Percentiles rank a stretch among this genome's conserved stretches.
Conservation (phyloP, 306 rosid genomes). For the Arachis stenosperma region DNA sequence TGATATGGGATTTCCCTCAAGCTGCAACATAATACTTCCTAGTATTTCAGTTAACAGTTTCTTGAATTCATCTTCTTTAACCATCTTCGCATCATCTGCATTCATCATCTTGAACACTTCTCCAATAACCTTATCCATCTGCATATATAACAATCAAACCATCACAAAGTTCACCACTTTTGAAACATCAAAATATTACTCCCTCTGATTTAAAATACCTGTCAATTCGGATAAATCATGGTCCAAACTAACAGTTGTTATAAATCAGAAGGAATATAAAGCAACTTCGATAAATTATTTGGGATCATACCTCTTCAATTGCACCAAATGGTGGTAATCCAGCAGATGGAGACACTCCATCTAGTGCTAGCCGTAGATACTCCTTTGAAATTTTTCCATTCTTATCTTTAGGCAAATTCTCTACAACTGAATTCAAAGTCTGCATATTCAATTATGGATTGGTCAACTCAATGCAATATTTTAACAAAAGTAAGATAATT, state of each 20-base stretch:
- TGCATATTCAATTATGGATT: conserved; percentile 43
- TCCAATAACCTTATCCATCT: conserved; percentile 75
- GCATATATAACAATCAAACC: conserved; percentile 29
- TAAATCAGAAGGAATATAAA: background rate
- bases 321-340: conserved; percentile 91
- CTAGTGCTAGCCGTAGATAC: conserved; percentile 62
- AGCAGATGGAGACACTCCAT: conserved; percentile 71
- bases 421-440: conserved; percentile 67
- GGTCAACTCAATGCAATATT: conserved; percentile 3
- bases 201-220: too few species aligned
- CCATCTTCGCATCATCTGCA: conserved; percentile 61
- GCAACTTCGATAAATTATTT: conserved; percentile 3
- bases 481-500: conserved; percentile 7
- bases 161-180: background rate
- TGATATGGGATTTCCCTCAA: conserved; percentile 73
- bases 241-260: too few species aligned
- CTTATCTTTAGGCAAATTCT: conserved; percentile 67
- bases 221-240: too few species aligned
- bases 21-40: conserved; percentile 72
- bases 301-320: conserved; percentile 66
- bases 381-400: conserved; percentile 77
- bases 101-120: conserved; percentile 60
- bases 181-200: too few species aligned
- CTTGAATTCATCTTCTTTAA: conserved; percentile 90
- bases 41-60: conserved; percentile 65